Evolutionary conservation across 768 basidiomycete species (phyloP), one percentile per base, ranked within the genome.

Genomic region (Rhodotorula sphaerocarpa): DNA sequence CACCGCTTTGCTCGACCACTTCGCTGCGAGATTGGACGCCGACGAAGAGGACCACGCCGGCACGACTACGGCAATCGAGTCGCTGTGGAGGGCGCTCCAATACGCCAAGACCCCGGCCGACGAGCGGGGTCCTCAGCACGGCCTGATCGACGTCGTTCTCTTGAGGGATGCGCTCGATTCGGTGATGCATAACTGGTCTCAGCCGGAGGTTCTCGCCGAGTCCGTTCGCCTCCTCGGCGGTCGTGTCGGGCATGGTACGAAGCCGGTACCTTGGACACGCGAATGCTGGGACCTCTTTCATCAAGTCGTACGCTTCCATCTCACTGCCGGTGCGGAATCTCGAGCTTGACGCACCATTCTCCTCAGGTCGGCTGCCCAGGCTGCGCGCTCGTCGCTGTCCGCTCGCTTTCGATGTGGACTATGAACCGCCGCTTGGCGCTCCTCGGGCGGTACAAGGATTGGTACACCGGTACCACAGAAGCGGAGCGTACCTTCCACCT

Each of bases 211-310:
- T 28, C 20, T n/a, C n/a, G n/a, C n/a, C n/a, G n/a, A n/a, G 25
- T 18, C 31, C 21, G 36, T 68, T 20, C n/a, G 23, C 12, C 5
- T 69, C 0, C 60, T 69, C 21, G 67, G 67, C 11, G 67, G 59
- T 6, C 55, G 39, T 21, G 57, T 61, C 5, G 61, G 51, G 50
- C 65, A 65, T 41, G 39, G 47, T 10, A 20, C 30, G 25, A 10
- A 16, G 12, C 7, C 5, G 7, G 25, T 4, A 27, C 55, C 53
- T 1, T 54, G 63, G 59, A 25, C 62, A 0, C 52, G 57, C 0
- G 53, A 58, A 21, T 60, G 30, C 1, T 69, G 67, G 67, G 67
- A 69, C 50, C 50, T 69, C 9, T 65, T 69, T 57, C 65, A 69
- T 23, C 39, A 36, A 7, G 61, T 69, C 33, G 63, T 59, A 14